These are phyloP conservation scores for Phialemoniopsis sp. DNA, from an alignment of 2,329 filamentous ascomycete species.

Conservation along the genomic window DNA sequence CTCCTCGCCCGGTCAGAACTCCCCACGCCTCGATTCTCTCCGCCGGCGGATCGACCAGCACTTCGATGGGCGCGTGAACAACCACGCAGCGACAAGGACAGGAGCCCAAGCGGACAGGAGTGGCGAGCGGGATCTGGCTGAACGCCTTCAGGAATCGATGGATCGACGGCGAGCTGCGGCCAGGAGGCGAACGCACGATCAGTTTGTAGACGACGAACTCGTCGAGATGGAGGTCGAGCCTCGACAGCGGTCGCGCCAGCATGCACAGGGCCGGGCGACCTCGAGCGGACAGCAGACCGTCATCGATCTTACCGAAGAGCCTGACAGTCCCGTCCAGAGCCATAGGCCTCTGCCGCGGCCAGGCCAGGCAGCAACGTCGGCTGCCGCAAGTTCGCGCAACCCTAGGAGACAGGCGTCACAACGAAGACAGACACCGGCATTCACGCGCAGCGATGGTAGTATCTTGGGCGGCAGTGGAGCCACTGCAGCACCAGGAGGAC, in stretches of 20 bases:
- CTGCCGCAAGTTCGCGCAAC: conserved; percentile 27
- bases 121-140: no score
- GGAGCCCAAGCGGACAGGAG: no score
- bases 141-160: no score
- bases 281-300: conserved; percentile 19
- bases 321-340: conserved; percentile 34
- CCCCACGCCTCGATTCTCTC: no score
- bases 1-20: no score
- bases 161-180: no score
- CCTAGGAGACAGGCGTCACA: conserved; percentile 36
- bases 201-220: conserved; percentile 22
- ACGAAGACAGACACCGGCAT: conserved; percentile 32
- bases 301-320: conserved; percentile 47
- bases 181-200: no score
- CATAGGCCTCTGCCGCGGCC: conserved; percentile 1
- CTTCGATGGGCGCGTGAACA: no score
- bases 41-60: no score
- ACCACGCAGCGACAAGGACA: no score
- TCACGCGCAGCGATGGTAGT: conserved; percentile 40
- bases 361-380: conserved; percentile 18
- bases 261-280: background rate
- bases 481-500: no score
- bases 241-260: background rate
- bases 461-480: conserved; percentile 20
- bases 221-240: conserved; percentile 22